Conservation (phyloP, 228 moss, liverwort and hornwort genomes). For the Sphagnum fallax region DNA sequence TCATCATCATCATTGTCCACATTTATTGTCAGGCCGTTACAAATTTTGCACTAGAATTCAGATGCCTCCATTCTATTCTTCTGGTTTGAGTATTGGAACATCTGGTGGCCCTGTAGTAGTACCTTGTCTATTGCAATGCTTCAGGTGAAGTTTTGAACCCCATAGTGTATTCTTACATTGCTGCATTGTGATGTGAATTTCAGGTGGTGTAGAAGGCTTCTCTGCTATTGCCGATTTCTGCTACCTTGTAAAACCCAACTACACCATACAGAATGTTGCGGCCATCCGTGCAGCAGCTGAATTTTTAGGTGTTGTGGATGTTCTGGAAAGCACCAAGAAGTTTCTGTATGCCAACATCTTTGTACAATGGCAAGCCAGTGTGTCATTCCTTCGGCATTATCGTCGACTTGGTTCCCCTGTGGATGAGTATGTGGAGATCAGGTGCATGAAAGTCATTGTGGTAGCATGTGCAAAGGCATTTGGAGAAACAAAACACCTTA, state of each 20-base stretch:
- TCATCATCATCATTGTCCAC: too few relatives aligned
- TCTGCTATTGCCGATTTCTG: constrained; percentile 78
- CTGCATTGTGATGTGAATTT: too few relatives aligned
- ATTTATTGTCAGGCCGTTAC: too few relatives aligned
- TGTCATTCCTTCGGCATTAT: constrained; percentile 64
- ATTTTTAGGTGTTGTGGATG: constrained; percentile 72
- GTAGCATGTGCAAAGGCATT: constrained; percentile 80
- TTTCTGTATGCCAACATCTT: constrained; percentile 77
- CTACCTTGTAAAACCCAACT: constrained; percentile 73
- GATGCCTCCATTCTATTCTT: too few relatives aligned
- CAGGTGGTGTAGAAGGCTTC: constrained; percentile 72
- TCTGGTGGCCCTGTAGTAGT: too few relatives aligned
- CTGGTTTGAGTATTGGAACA: too few relatives aligned
- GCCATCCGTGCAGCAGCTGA: constrained; percentile 70
- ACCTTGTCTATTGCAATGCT: too few relatives aligned
- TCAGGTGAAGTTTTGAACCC: too few relatives aligned
- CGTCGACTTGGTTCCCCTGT: constrained; percentile 56
- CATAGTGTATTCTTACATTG: too few relatives aligned
- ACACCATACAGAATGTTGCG: constrained; percentile 68
- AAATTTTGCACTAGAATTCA: too few relatives aligned
- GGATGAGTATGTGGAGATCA: constrained; percentile 84
- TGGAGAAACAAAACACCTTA: constrained; percentile 72
- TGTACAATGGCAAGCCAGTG: constrained; percentile 76
- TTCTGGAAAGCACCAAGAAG: constrained; percentile 83
- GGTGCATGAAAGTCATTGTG: constrained; percentile 80